Evolutionary conservation across 768 basidiomycete genomes (phyloP).

Genomic region (Terana coerulea): DNA sequence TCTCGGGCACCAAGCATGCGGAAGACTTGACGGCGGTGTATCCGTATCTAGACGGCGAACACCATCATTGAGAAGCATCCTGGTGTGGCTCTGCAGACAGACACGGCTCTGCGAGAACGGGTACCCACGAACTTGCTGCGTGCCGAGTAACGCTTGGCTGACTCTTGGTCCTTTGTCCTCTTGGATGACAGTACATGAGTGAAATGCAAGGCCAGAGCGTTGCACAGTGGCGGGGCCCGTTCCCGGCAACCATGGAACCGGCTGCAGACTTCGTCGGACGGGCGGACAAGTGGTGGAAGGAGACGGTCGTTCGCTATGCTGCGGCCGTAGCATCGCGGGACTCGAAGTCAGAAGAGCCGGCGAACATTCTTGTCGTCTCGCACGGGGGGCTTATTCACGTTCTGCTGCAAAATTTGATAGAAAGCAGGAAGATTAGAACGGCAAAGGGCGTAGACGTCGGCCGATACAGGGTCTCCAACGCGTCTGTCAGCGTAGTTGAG

Average conservation of each 20-base stretch:
- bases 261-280: slow-evolving; percentile 41
- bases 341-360: slow-evolving; percentile 17
- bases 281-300: slow-evolving; percentile 61
- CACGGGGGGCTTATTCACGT: slow-evolving; percentile 64
- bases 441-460: slow-evolving; percentile 28
- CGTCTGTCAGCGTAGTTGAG: slow-evolving; percentile 59
- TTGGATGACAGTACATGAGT: slow-evolving; percentile 49
- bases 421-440: slow-evolving; percentile 34
- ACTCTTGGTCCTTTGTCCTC: background rate
- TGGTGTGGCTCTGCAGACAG: slow-evolving; percentile 37
- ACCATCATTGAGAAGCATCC: slow-evolving; percentile 55
- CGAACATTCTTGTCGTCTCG: slow-evolving; percentile 54
- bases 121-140: slow-evolving; percentile 36
- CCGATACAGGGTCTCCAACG: slow-evolving; percentile 44
- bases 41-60: slow-evolving; percentile 54
- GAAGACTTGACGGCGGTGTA: background rate
- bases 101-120: slow-evolving; percentile 58
- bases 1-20: background rate
- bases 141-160: no score
- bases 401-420: slow-evolving; percentile 47
- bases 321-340: background rate
- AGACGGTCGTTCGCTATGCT: slow-evolving; percentile 34
- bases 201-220: slow-evolving; percentile 49
- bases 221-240: slow-evolving; percentile 9
- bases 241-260: slow-evolving; percentile 32